Conservation (phyloP, 192 early-diverging fungal species). For the Coemansia sp. region DNA sequence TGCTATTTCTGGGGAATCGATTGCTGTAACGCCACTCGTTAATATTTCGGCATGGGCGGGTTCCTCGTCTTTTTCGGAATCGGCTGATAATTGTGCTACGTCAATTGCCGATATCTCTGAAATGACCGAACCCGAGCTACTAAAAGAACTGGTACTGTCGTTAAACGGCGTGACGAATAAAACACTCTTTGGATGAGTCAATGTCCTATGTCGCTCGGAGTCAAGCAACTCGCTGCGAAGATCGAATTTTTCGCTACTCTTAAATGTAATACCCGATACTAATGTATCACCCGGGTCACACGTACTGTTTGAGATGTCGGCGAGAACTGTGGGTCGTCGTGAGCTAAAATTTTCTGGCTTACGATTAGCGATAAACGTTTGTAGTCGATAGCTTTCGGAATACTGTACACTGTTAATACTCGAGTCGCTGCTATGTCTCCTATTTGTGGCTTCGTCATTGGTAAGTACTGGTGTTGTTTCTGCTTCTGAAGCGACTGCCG, state of each 20-base stretch:
- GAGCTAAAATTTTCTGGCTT: background rate
- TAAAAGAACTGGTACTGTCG: background rate
- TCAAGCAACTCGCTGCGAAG: background rate
- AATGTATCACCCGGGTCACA: slow-evolving; percentile 17
- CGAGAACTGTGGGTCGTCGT: background rate
- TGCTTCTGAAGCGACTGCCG: background rate
- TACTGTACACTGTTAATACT: slow-evolving; percentile 10
- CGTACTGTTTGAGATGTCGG: background rate
- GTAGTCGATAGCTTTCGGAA: slow-evolving; percentile 2
- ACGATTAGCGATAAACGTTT: background rate
- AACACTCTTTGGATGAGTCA: background rate
- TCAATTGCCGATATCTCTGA: slow-evolving; percentile 10
- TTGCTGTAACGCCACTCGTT: background rate
- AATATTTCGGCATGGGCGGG: background rate
- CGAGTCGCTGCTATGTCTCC: background rate
- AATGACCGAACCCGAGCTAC: background rate
- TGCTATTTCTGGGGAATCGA: background rate
- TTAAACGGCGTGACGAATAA: background rate
- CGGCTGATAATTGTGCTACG: background rate
- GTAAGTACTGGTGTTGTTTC: background rate
- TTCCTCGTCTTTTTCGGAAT: background rate
- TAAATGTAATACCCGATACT: slow-evolving; percentile 17
- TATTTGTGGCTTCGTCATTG: background rate
- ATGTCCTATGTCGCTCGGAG: background rate
- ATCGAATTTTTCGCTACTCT: background rate